Evolutionary conservation across 1,284 basidiomycete genomes (phyloP).

Genomic region (Porphyrellus sp.): DNA sequence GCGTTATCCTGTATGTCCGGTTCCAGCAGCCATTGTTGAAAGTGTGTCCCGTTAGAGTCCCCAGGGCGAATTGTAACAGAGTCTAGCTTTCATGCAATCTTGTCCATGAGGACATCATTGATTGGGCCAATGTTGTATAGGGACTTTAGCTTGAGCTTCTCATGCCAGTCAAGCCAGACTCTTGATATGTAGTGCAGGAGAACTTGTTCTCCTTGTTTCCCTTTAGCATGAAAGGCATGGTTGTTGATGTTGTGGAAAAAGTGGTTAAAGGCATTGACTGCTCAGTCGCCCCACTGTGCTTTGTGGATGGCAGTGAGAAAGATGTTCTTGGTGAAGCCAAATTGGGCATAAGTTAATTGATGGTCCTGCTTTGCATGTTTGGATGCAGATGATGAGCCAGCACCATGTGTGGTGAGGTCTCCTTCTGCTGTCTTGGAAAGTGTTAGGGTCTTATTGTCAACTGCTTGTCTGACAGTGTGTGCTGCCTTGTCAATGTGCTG

Average conservation of each 20-base stretch:
- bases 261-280: too few relatives aligned
- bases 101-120: neutral
- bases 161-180: neutral
- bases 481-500: too few relatives aligned
- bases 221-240: too few relatives aligned
- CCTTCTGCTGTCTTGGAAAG: neutral
- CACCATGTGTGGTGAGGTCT: neutral
- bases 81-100: too few relatives aligned
- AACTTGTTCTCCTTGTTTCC: neutral
- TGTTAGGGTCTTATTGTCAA: neutral
- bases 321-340: neutral
- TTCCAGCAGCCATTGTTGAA: too few relatives aligned
- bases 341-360: neutral
- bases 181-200: neutral
- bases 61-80: too few relatives aligned
- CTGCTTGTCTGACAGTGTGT: neutral
- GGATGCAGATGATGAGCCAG: neutral
- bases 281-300: too few relatives aligned
- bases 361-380: neutral
- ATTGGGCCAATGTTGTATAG: neutral
- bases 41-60: too few relatives aligned
- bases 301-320: too few relatives aligned
- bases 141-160: neutral
- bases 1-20: too few relatives aligned
- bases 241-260: too few relatives aligned